These are phyloP conservation scores for Cyclotella kingstonii DNA, from an alignment of 108 stramenopile species.

Conservation along the genomic window DNA sequence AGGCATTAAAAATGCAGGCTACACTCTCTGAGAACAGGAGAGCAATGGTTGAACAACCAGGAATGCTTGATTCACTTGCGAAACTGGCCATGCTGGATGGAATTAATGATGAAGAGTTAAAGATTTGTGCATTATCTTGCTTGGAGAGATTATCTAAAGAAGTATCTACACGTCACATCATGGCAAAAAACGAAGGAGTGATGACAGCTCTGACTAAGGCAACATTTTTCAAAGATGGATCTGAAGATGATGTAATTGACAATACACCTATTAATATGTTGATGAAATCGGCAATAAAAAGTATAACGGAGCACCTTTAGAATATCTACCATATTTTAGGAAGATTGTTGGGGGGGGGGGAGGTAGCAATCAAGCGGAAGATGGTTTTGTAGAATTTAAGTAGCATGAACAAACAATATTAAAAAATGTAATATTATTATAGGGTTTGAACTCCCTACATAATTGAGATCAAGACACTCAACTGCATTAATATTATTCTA, in stretches of 20 bases:
- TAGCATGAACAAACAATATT: no score
- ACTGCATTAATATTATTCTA: no score
- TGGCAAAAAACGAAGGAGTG: conserved; percentile 40
- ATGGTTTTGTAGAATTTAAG: no score
- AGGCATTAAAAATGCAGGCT: conserved; percentile 43
- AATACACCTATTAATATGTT: conserved; percentile 16
- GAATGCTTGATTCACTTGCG: conserved; percentile 41
- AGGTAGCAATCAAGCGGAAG: no score
- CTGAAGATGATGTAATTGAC: conserved; percentile 13
- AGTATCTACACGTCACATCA: conserved; percentile 21
- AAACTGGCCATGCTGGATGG: conserved; percentile 34
- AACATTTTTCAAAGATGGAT: conserved; percentile 25
- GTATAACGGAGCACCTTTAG: conserved; percentile 16
- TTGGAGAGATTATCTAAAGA: conserved; percentile 39
- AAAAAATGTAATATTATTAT: no score
- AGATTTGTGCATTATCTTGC: conserved; percentile 38
- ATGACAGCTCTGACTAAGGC: conserved; percentile 47
- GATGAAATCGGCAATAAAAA: conserved; percentile 44
- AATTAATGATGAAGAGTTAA: conserved; percentile 42
- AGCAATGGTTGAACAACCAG: conserved; percentile 38
- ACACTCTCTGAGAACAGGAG: conserved; percentile 31
- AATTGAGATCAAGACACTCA: no score
- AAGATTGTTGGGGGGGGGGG: no score
- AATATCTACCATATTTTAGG: background rate
- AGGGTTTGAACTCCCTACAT: no score